Evolutionary conservation across 306 rosid genomes (phyloP).

Genomic region (peach (Prunus persica)): DNA sequence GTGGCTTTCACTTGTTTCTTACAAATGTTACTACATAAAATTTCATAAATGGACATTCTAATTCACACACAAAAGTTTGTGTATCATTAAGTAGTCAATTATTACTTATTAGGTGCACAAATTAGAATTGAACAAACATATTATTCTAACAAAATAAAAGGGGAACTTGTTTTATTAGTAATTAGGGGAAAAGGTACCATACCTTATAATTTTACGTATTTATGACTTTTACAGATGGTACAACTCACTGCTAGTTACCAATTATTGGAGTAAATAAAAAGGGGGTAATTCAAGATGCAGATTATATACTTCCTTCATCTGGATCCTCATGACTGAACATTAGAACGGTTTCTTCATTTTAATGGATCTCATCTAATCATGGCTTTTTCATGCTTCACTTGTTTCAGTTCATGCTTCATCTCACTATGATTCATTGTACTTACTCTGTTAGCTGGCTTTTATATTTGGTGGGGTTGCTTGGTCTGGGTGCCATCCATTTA

Average conservation of each 20-base stretch:
- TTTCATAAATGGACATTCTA: no score
- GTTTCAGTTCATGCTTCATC: slow-evolving; percentile 8
- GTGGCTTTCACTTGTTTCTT: not conserved
- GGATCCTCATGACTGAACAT: no score
- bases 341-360: no score
- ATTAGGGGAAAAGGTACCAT: not conserved
- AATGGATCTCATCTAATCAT: not conserved
- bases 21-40: no score
- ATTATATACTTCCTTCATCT: no score
- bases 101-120: not conserved
- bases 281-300: not conserved
- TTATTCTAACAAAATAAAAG: not conserved
- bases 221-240: not conserved
- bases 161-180: not conserved
- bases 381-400: not conserved
- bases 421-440: slow-evolving; percentile 8
- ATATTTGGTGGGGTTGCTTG: slow-evolving; percentile 99
- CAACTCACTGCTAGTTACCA: not conserved
- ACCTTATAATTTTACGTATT: not conserved
- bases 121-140: no score
- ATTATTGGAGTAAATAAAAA: not conserved
- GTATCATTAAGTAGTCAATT: not conserved
- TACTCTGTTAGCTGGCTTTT: slow-evolving; percentile 82
- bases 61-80: no score
- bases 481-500: slow-evolving; percentile 97